Evolutionary conservation across 306 rosid genomes (phyloP), one percentile per base, ranked within the genome.

Genomic region (Prunus davidiana): DNA sequence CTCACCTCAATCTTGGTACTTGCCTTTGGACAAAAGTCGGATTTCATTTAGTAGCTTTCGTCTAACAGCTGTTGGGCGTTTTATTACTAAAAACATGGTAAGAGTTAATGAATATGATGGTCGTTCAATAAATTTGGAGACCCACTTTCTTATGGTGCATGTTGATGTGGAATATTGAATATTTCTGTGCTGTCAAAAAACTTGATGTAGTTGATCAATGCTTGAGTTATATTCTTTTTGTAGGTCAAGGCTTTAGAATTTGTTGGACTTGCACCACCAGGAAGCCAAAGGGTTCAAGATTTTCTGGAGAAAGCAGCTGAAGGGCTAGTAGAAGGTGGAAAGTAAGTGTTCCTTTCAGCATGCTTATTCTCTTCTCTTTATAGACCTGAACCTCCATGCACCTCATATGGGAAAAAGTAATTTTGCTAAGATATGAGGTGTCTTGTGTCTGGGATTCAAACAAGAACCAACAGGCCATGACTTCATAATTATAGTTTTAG

Each of bases 291-390:
- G 79, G 97, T 95, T 83, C 99, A 95, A 85, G 84, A 86, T 57
- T 92, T 95, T 75, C 90, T 92, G 19, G 97, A 92, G 89, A 81
- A 91, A 80, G 99, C 99, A 64, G 97, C 97, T 25, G 97, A 85
- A 78, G 97, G 96, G 58, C 91, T 95, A 18, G 97, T 90, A 60
- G 99, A 80, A 72, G 99, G 99, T 49, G 99, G 97, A 92, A 92
- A 91, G 99, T 95, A 87, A 92, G 97, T 95, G n/a, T 77, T 61
- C 18, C 71, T 56, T 81, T 49, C 66, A 3, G 12, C 25, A 0
- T 6, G 47, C 46, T 22, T 51, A 18, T 19, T 27, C 12, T 63
- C 57, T 62, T 74, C 49, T 38, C 43, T 38, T 38, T 38, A 7
- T 38, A 18, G 6, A 49, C 27, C 12, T 16, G 14, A 47, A 57